Evolutionary conservation across 768 basidiomycete species (phyloP).

Genomic region (Lentinula boryana): DNA sequence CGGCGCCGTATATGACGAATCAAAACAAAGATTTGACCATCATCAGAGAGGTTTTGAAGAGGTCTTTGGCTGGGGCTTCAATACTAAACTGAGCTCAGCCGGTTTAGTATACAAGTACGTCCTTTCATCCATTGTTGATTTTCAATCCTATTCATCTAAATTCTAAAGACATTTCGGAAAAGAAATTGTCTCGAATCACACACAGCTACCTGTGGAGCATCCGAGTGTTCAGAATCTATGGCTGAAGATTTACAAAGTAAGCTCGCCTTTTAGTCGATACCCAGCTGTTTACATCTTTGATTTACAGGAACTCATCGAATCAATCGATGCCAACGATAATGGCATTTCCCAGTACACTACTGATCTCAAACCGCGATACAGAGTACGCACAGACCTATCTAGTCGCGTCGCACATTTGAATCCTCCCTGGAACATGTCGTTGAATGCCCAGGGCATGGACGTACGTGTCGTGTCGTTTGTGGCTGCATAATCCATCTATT

Average conservation of each 20-base stretch:
- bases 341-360: constrained; percentile 78
- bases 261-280: background rate
- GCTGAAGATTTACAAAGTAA: constrained; percentile 84
- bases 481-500: background rate
- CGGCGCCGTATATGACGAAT: constrained; percentile 84
- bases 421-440: constrained; percentile 85
- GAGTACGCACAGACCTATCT: constrained; percentile 75
- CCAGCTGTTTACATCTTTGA: background rate
- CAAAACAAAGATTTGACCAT: constrained; percentile 82
- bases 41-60: constrained; percentile 93
- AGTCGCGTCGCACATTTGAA: constrained; percentile 82
- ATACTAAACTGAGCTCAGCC: constrained; percentile 87
- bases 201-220: constrained; percentile 46
- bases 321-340: constrained; percentile 93
- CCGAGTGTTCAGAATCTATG: constrained; percentile 69
- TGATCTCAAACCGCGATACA: constrained; percentile 65
- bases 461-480: constrained; percentile 36
- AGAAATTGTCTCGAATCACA: constrained; percentile 68
- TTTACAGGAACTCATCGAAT: constrained; percentile 84
- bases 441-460: constrained; percentile 62
- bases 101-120: constrained; percentile 93
- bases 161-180: constrained; percentile 75
- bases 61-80: constrained; percentile 82
- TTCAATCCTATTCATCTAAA: background rate
- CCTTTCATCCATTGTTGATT: background rate